Evolutionary conservation across 495 filamentous ascomycete species (phyloP), one percentile per base, ranked within the genome.

Genomic region (Daldinia vernicosa): DNA sequence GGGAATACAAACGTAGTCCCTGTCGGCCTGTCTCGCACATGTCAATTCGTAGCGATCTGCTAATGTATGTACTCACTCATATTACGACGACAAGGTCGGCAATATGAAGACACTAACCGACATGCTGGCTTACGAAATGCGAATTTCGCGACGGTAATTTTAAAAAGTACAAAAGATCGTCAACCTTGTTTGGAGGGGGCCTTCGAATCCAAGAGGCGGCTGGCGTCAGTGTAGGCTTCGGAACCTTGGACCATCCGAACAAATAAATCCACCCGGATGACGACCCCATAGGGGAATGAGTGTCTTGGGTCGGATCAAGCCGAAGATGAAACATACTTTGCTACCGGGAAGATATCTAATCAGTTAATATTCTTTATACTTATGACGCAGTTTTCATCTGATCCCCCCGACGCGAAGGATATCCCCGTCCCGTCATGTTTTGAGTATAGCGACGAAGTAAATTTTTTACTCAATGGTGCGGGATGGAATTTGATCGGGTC

Each of bases 291-390:
- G 19, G 39, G 28, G 54, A 61, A 35, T 22, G 28, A 37, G 33
- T 45, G 53, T 63, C 60, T 57, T 72, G 37, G 57, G 28, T 73
- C 70, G 70, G 70, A 52, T 66, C 70, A 73, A 66, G 62, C 70
- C 70, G 70, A 73, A 52, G 62, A 52, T 55, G 61, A 66, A 69
- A 69, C 66, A 33, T 19, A 12, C 39, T 57, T 47, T 60, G 47
- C 22, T 37, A 26, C 50, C 28, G 30, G 28, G 24, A 60, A 22
- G 9, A 60, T 27, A 7, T 22, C 33, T 53, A 8, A 24, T 4
- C 22, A 53, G 17, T 47, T 4, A 24, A 5, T 35, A 47, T 43
- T 60, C 39, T 58, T 24, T 27, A 47, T 22, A 24, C 43, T 63
- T 24, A 64, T 47, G 60, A 56, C 33, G 54, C 30, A 27, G 17